These are phyloP conservation scores for Pseudonectria foliicola DNA, from an alignment of 2,329 filamentous ascomycete genomes.

Conservation along the genomic window DNA sequence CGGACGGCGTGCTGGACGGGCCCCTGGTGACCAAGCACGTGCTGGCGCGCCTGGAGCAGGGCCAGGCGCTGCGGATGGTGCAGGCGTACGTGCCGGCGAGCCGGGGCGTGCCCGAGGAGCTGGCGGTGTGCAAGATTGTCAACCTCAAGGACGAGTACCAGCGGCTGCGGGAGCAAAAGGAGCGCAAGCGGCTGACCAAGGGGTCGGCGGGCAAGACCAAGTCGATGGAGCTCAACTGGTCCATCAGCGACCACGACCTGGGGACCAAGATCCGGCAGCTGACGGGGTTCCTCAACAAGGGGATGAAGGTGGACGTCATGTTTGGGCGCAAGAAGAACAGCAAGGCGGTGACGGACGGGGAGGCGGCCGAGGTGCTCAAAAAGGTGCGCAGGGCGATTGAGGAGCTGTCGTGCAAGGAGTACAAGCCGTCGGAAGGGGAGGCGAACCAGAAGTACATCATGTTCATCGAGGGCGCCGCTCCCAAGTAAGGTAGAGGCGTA, in stretches of 20 bases:
- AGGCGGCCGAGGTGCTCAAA: slow-evolving; percentile 51
- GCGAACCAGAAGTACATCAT: slow-evolving; percentile 37
- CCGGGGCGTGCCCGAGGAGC: slow-evolving; percentile 16
- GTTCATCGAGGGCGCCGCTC: slow-evolving; percentile 30
- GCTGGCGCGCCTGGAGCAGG: slow-evolving; percentile 31
- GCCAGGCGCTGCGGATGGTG: slow-evolving; percentile 36
- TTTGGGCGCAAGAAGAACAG: slow-evolving; percentile 60
- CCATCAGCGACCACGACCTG: slow-evolving; percentile 70
- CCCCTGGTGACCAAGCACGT: slow-evolving; percentile 33
- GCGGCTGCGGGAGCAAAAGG: slow-evolving; percentile 34
- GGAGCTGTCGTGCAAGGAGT: slow-evolving; percentile 34
- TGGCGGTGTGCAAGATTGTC: slow-evolving; percentile 65
- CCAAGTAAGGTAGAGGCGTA: slow-evolving; percentile 5
- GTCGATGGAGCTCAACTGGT: slow-evolving; percentile 86
- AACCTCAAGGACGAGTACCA: slow-evolving; percentile 46
- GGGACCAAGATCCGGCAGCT: slow-evolving; percentile 62
- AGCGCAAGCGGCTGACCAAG: slow-evolving; percentile 37
- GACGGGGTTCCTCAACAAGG: slow-evolving; percentile 63
- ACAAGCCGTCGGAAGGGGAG: slow-evolving; percentile 37
- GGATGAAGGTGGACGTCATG: slow-evolving; percentile 66
- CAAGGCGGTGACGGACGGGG: slow-evolving; percentile 50
- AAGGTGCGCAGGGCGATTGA: slow-evolving; percentile 29
- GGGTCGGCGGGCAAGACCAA: slow-evolving; percentile 47
- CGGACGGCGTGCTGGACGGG: slow-evolving; percentile 31
- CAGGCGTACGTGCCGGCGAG: slow-evolving; percentile 29